These are phyloP conservation scores for Pugionium dolabratum DNA, from an alignment of 345 rosid genomes.

Conservation along the genomic window DNA sequence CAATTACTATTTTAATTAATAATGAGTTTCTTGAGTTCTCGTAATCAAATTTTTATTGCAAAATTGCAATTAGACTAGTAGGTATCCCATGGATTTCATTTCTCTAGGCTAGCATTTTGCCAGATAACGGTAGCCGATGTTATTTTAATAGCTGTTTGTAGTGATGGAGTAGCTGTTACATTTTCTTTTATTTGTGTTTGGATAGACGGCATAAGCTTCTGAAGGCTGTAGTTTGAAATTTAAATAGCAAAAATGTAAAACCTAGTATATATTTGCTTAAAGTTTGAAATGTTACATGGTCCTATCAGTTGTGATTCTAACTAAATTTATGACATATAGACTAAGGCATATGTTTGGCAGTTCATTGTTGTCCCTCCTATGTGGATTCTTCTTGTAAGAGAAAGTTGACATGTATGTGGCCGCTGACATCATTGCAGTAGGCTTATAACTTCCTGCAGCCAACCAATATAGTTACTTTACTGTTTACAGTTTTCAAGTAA, in stretches of 20 bases:
- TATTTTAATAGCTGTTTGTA: constrained; percentile 5
- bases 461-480: constrained; percentile 14
- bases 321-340: constrained; percentile 1
- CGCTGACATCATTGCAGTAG: constrained; percentile 23
- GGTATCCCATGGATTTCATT: constrained; percentile 8
- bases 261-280: not conserved
- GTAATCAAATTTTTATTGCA: not conserved
- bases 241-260: not conserved
- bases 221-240: not conserved
- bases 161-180: not conserved
- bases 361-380: not conserved
- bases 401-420: constrained; percentile 11
- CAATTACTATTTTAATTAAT: not conserved
- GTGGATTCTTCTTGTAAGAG: not conserved
- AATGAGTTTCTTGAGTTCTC: constrained; percentile 13
- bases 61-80: not conserved
- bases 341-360: not conserved
- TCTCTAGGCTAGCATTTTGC: constrained; percentile 17
- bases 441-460: constrained; percentile 21
- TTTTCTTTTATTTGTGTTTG: not conserved
- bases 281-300: constrained; percentile 9
- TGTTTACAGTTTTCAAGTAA: constrained; percentile 9
- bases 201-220: not conserved
- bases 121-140: constrained; percentile 9
- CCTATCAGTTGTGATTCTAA: not conserved